Evolutionary conservation across 495 filamentous ascomycete genomes (phyloP), one percentile per base, ranked within the genome.

Genomic region (Gamarada debralockiae): DNA sequence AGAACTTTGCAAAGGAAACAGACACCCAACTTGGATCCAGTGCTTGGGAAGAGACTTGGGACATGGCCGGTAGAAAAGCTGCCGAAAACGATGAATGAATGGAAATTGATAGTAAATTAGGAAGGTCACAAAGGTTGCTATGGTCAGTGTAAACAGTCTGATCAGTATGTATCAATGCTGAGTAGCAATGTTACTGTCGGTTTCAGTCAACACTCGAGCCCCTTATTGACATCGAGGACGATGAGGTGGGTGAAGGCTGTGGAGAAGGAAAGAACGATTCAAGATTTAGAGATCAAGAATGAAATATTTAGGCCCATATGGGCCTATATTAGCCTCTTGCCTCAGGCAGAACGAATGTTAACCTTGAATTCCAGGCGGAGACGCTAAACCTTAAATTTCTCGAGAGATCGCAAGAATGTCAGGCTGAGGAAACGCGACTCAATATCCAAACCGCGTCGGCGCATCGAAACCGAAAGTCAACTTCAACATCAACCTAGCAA

Each of bases 1-100:
- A 71, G 27, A 68, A 71, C 50, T 68, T 70, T 20, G 41, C 31
- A 23, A 70, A 41, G 8, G 66, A 61, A 52, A 65, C 55, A 20
- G 52, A 52, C 3, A 43, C 29, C 52, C 49, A 60, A 23, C 29
- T 42, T 4, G 45, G 56, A 45, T 57, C 39, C 15, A 48, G 52
- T 10, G n/a, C 47, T 54, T 42, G 59, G 55, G 40, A 57, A 39
- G 49, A 50, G 38, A 56, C 22, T 37, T 50, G 60, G 43, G 51
- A 62, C 55, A 52, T 59, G 33, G 56, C 31, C n/a, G n/a, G 39
- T 37, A 63, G 51, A 37, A 27, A 52, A 37, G 45, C 41, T 49
- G 36, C 27, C 42, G 41, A 36, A 8, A 56, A 56, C 39, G 37
- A n/a, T 45, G 47, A 56, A 41, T 41, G 51, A 57, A 51, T 37